These are phyloP conservation scores for Fusarium transvaalense DNA, from an alignment of 2,329 filamentous ascomycete species.

Conservation along the genomic window DNA sequence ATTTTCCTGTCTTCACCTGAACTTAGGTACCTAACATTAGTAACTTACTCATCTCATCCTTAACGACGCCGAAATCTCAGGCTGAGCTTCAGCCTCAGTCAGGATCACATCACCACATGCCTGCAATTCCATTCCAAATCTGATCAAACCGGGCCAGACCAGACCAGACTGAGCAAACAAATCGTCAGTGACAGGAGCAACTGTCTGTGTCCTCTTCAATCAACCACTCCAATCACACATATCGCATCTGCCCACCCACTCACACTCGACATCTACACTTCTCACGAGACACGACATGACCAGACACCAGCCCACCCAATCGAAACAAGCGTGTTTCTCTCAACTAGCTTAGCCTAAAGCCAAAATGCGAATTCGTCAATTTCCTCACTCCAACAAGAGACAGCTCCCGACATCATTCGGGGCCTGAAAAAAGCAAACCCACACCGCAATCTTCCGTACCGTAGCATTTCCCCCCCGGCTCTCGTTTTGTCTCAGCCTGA, in stretches of 20 bases:
- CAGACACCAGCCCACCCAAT: constrained; percentile 37
- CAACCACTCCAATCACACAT: constrained; percentile 8
- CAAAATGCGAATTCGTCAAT: constrained; percentile 38
- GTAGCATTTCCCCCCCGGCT: constrained; percentile 15
- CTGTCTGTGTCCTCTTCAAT: not conserved
- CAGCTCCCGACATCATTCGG: constrained; percentile 42
- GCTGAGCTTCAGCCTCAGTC: constrained; percentile 5
- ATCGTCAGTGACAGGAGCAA: not conserved
- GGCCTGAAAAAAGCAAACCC: constrained; percentile 38
- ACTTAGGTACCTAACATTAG: not conserved
- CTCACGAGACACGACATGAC: constrained; percentile 38
- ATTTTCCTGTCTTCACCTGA: constrained; percentile 11
- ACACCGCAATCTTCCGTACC: constrained; percentile 39
- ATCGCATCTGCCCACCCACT: constrained; percentile 22
- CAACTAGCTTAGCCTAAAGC: constrained; percentile 36
- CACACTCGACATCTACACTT: constrained; percentile 31
- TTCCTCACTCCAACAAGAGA: constrained; percentile 15
- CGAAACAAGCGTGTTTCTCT: constrained; percentile 39
- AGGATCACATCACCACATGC: constrained; percentile 9
- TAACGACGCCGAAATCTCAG: constrained; percentile 15
- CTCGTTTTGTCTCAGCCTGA: constrained; percentile 35
- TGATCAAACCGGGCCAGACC: not conserved
- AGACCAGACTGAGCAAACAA: constrained; percentile 11
- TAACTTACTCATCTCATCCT: constrained; percentile 16
- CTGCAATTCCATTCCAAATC: not conserved